Evolutionary conservation across 1,284 basidiomycete genomes (phyloP).

Genomic region (Bondarzewia mesenterica): DNA sequence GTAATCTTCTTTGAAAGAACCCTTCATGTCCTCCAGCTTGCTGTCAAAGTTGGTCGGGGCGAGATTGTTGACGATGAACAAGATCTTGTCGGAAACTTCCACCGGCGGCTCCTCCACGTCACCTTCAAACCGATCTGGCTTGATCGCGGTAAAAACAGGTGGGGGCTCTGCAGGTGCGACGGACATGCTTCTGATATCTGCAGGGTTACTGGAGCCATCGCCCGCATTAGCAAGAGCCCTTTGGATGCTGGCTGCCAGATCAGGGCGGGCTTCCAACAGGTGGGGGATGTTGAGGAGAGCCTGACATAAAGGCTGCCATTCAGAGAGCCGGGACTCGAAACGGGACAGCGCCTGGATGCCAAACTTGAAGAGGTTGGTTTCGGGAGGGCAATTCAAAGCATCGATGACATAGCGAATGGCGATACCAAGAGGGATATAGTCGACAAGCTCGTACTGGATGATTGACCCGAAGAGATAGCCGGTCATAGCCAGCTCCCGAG

Average conservation of each 20-base stretch:
- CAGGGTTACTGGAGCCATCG: slow-evolving; percentile 30
- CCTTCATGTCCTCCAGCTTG: slow-evolving; percentile 80
- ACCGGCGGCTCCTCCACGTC: slow-evolving; percentile 73
- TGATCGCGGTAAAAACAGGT: slow-evolving; percentile 67
- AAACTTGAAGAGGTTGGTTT: slow-evolving; percentile 94
- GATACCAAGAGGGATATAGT: slow-evolving; percentile 93
- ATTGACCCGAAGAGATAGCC: slow-evolving; percentile 95
- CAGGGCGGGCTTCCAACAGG: slow-evolving; percentile 81
- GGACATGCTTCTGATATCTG: slow-evolving; percentile 30
- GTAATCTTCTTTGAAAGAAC: slow-evolving; percentile 73
- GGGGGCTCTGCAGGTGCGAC: slow-evolving; percentile 33
- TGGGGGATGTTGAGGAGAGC: slow-evolving; percentile 85
- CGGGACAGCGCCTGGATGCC: slow-evolving; percentile 87
- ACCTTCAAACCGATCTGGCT: slow-evolving; percentile 53
- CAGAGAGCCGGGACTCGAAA: slow-evolving; percentile 82
- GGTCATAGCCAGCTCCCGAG: slow-evolving; percentile 92
- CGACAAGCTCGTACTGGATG: slow-evolving; percentile 90
- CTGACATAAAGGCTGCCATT: slow-evolving; percentile 93
- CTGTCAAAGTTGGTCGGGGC: slow-evolving; percentile 89
- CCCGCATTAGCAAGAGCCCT: slow-evolving; percentile 53
- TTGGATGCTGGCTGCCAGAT: slow-evolving; percentile 71
- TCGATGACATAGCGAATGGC: slow-evolving; percentile 97
- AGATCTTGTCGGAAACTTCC: slow-evolving; percentile 86
- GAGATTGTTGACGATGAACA: slow-evolving; percentile 98
- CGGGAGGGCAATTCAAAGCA: slow-evolving; percentile 83